Conservation (phyloP, 169 alveolate species). For the Plasmodium inui region DNA sequence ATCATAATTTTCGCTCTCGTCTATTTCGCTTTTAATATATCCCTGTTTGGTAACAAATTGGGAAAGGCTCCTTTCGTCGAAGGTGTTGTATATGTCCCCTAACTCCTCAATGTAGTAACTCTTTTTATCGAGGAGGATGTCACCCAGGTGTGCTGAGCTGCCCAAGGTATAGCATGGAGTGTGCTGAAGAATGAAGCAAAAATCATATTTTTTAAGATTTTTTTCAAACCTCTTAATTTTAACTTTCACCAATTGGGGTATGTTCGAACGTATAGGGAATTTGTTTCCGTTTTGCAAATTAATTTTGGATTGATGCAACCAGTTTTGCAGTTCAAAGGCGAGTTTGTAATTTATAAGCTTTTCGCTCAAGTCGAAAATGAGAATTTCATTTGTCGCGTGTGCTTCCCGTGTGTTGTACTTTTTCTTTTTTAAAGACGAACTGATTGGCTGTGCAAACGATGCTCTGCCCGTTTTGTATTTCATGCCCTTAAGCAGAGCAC, state of each 20-base stretch:
- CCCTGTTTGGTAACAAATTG: slow-evolving; percentile 14
- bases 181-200: slow-evolving; percentile 78
- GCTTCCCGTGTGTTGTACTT: neutral
- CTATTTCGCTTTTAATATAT: slow-evolving; percentile 10
- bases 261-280: neutral
- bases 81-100: slow-evolving; percentile 27
- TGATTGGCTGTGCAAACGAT: neutral
- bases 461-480: neutral
- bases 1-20: slow-evolving; percentile 24
- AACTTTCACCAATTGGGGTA: slow-evolving; percentile 9
- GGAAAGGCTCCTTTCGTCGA: neutral
- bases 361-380: slow-evolving; percentile 53
- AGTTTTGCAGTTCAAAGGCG: slow-evolving; percentile 55
- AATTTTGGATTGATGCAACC: slow-evolving; percentile 59
- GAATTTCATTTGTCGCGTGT: slow-evolving; percentile 24
- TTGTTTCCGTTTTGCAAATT: slow-evolving; percentile 24
- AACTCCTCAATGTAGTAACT: slow-evolving; percentile 58
- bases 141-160: slow-evolving; percentile 67
- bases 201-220: slow-evolving; percentile 73
- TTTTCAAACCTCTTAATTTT: slow-evolving; percentile 45
- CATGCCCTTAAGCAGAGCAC: neutral
- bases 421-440: neutral
- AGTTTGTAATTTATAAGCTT: slow-evolving; percentile 52
- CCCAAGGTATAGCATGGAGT: slow-evolving; percentile 82
- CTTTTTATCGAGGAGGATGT: slow-evolving; percentile 29